These are phyloP conservation scores for Comarum palustre DNA, from an alignment of 306 rosid species.

Conservation along the genomic window DNA sequence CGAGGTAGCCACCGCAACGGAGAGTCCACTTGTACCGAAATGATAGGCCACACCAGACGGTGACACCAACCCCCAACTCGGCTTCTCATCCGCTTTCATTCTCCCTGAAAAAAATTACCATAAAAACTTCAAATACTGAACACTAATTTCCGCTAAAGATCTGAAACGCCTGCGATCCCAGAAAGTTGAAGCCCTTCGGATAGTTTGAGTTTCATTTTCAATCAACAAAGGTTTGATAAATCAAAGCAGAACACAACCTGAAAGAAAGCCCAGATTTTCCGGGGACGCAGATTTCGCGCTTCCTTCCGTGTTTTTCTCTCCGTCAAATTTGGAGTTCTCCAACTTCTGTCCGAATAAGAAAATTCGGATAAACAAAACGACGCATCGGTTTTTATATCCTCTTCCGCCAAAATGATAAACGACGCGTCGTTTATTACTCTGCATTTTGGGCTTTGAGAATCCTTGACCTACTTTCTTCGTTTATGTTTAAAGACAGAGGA, in stretches of 20 bases:
- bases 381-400: background rate
- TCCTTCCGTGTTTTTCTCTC: background rate
- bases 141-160: background rate
- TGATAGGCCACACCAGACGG: constrained; percentile 57
- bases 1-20: constrained; percentile 76
- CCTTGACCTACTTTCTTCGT: background rate
- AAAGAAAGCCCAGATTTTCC: constrained; percentile 6
- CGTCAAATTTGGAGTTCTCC: background rate
- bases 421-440: background rate
- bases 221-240: background rate
- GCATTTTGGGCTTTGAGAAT: background rate
- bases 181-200: background rate
- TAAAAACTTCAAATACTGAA: background rate
- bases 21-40: constrained; percentile 76
- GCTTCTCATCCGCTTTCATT: constrained; percentile 38
- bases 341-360: constrained; percentile 4
- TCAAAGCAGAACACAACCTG: constrained; percentile 9
- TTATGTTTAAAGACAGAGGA: background rate
- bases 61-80: constrained; percentile 53
- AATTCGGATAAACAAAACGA: background rate
- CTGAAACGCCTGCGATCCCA: constrained; percentile 2
- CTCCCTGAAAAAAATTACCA: constrained; percentile 34
- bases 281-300: constrained; percentile 6
- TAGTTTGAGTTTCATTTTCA: background rate
- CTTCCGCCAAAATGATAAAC: background rate